Evolutionary conservation across 306 rosid genomes (phyloP).

Genomic region (Fagus crenata): DNA sequence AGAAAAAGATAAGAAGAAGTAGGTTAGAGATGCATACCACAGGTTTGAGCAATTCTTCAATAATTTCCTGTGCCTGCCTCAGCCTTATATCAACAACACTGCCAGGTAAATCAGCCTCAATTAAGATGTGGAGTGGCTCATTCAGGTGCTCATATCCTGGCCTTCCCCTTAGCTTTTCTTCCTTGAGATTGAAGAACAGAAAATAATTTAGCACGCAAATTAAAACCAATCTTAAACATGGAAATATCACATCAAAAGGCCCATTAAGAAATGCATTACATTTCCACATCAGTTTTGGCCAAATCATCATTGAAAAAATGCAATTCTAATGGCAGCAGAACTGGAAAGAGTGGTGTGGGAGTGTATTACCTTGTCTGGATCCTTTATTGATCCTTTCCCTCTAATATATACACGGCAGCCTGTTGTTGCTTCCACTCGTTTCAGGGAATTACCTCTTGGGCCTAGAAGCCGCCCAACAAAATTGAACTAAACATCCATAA

Average conservation of each 20-base stretch:
- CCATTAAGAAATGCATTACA: slow-evolving; percentile 5
- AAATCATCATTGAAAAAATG: background rate
- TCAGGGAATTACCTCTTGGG: slow-evolving; percentile 91
- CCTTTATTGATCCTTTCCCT: slow-evolving; percentile 94
- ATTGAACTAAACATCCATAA: slow-evolving; percentile 64
- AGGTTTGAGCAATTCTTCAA: slow-evolving; percentile 94
- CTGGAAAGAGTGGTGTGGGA: slow-evolving; percentile 14
- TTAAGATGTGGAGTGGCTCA: slow-evolving; percentile 87
- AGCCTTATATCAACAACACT: slow-evolving; percentile 80
- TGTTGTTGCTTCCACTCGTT: slow-evolving; percentile 93
- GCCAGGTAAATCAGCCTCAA: slow-evolving; percentile 91
- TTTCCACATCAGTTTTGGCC: background rate
- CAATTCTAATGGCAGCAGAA: slow-evolving; percentile 17
- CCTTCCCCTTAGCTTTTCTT: slow-evolving; percentile 92
- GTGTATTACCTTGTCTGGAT: slow-evolving; percentile 73
- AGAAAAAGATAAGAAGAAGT: slow-evolving; percentile 12
- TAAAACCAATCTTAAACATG: slow-evolving; percentile 13
- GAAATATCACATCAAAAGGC: slow-evolving; percentile 3
- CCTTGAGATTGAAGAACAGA: slow-evolving; percentile 49
- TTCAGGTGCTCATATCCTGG: slow-evolving; percentile 97
- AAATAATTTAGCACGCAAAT: slow-evolving; percentile 8
- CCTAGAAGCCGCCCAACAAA: slow-evolving; percentile 98
- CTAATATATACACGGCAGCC: slow-evolving; percentile 94
- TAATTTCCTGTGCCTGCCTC: slow-evolving; percentile 94
- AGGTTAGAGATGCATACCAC: slow-evolving; percentile 58